Evolutionary conservation across 345 rosid species (phyloP), one percentile per base, ranked within the genome.

Genomic region (Eucalyptus pauciflora): DNA sequence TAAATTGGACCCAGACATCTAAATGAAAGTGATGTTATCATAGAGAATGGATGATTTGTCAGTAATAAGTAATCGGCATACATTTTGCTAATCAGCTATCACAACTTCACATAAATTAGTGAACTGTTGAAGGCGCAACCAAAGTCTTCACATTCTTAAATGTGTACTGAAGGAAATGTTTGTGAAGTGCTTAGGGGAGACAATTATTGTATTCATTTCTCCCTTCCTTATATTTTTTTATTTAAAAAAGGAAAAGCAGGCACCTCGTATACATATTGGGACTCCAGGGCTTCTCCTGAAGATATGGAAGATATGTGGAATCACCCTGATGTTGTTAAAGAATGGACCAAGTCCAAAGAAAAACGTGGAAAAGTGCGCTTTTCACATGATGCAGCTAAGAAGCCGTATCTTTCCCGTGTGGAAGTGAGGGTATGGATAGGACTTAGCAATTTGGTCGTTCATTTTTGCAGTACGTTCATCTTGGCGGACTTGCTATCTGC

Each of bases 271-370:
- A 90, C 90, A 46, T 91, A 91, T 89, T 97, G 99, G 99, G 98
- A 95, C 89, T 89, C 93, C 50, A 94, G 92, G 94, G 92, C 93
- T 88, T 94, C 98, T 86, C 93, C 96, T 48, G 98, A 96, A 92
- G 99, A 97, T 89, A 95, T 97, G 98, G 94, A 91, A 91, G 91
- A 94, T 90, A 92, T 97, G 99, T 96, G 98, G 99, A 94, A 62
- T 92, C 92, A 93, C 91, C 92, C 94, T 80, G 97, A 93, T 43
- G 94, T 97, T 86, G 80, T 89, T 89, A 95, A 93, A 91, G 99
- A 96, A 88, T 97, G 99, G 99, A 91, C 91, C 50, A 95, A 93
- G 90, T 95, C 98, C 50, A 93, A 94, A 92, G 96, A 96, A 92
- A 94, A 86, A 89, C 87, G 88, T 58, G 99, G 98, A 87, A 92